Evolutionary conservation across 805 yeast species (phyloP).

Genomic region (Teunomyces kruisii): DNA sequence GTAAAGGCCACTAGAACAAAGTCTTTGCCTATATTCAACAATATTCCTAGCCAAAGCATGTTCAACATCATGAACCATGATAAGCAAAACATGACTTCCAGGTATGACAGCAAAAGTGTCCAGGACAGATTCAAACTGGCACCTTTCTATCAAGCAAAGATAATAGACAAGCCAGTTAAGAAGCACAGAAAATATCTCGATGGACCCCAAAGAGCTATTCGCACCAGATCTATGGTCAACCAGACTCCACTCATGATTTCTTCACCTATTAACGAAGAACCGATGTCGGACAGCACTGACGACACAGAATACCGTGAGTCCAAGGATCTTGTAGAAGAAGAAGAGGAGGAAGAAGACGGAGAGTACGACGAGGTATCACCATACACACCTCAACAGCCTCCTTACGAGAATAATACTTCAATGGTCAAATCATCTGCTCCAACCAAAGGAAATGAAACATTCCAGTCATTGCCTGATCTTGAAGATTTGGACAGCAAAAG

Average conservation of each 20-base stretch:
- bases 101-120: conserved; percentile 39
- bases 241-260: conserved; percentile 32
- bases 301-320: conserved; percentile 35
- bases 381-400: conserved; percentile 42
- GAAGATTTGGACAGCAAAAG: conserved; percentile 45
- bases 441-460: conserved; percentile 14
- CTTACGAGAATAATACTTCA: conserved; percentile 22
- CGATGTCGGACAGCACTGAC: conserved; percentile 33
- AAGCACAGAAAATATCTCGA: conserved; percentile 18
- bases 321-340: conserved; percentile 22
- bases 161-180: conserved; percentile 38
- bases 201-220: conserved; percentile 37
- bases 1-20: conserved; percentile 45
- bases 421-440: conserved; percentile 9
- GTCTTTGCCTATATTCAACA: conserved; percentile 41
- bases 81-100: conserved; percentile 36
- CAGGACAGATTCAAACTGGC: conserved; percentile 48
- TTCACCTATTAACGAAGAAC: conserved; percentile 44
- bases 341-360: conserved; percentile 22
- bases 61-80: conserved; percentile 44
- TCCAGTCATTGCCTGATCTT: conserved; percentile 42
- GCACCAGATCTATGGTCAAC: conserved; percentile 45
- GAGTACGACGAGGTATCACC: conserved; percentile 34
- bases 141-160: conserved; percentile 40
- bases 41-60: conserved; percentile 39